A percentile compares a stretch with the other conserved stretches of the same genome.
Evolutionary conservation across 83 land plant genomes (phyloP).

Genomic region (Picea engelmannii): DNA sequence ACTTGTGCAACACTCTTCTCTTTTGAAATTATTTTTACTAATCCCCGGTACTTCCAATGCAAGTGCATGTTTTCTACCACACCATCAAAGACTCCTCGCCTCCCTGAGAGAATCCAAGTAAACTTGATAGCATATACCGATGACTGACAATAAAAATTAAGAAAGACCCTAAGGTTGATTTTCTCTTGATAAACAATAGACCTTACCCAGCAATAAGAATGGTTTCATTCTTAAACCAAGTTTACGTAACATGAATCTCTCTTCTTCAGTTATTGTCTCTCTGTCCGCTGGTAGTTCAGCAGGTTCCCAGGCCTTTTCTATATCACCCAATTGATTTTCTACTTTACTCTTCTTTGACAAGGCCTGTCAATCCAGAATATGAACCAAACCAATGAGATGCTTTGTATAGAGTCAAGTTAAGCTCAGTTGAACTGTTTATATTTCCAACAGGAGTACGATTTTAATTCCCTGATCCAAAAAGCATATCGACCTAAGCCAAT

Average conservation of each 20-base stretch:
- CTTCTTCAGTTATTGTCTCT: slow-evolving; percentile 88
- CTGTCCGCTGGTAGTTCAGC: slow-evolving; percentile 49
- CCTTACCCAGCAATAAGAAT: slow-evolving; percentile 43
- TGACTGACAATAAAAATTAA: not conserved
- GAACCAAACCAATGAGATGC: slow-evolving; percentile 1
- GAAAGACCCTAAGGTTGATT: not conserved
- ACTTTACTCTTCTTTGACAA: slow-evolving; percentile 61
- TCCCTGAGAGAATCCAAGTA: slow-evolving; percentile 46
- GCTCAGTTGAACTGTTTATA: too few species aligned
- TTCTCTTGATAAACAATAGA: not conserved
- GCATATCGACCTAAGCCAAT: not conserved
- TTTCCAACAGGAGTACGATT: not conserved
- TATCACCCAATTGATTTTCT: slow-evolving; percentile 54
- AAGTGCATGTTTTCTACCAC: slow-evolving; percentile 96
- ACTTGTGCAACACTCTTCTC: slow-evolving; percentile 45
- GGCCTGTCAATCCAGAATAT: slow-evolving; percentile 29
- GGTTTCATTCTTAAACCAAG: slow-evolving; percentile 79
- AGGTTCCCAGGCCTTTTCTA: slow-evolving; percentile 33
- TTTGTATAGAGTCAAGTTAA: slow-evolving; percentile 1
- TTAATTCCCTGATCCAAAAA: not conserved
- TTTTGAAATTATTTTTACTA: slow-evolving; percentile 76
- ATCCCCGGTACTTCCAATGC: slow-evolving; percentile 96
- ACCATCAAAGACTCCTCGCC: slow-evolving; percentile 91
- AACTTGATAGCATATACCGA: not conserved
- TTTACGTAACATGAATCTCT: slow-evolving; percentile 82